Base-by-base conservation (phyloP, 768 basidiomycete genomes). In the Agaricus sinodeliciosus region DNA sequence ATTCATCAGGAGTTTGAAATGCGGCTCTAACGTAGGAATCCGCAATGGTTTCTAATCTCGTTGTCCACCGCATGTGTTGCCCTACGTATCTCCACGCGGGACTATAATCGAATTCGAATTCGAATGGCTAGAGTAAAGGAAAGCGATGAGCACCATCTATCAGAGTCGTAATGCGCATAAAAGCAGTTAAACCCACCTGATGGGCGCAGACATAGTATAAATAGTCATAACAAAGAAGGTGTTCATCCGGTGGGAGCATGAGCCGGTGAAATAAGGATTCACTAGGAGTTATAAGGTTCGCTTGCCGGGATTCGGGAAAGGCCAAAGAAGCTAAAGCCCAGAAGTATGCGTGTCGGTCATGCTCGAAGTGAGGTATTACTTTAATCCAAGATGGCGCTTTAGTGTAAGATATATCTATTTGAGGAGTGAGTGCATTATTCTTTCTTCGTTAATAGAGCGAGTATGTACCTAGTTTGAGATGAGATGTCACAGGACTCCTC, bases 21-120 rank as follows among this genome's bases (percentile, higher is more conserved):
- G 80, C 70, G 22, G 63, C 65, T 54, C 76, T 66, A 26, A 80
- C 65, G 59, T 80, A 80, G 16, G 65, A 53, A 37, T 75, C 65
- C 4, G 78, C 74, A 16, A 82, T 57, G 4, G 59, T 55, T 54
- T 72, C 63, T 9, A 84, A 59, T 19, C 57, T 58, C 7, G 69
- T 63, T 2, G 70, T 69, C 78, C 78, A 84, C 48, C 69, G 71
- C 67, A 81, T 69, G 57, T 81, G 62, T 55, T 72, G 67, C 15
- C 78, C 81, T 31, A 77, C 78, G 61, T 72, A 73, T 58, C 75
- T 66, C 82, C 82, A 84, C 15, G 74, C 79, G 16, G 81, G 80
- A 51, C 76, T 75, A 59, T 74, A 82, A 52, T 82, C 80, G 48
- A 69, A 72, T 43, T 79, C 77, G 60, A 75, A 77, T 59, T 82